Base-by-base conservation (phyloP, 2,329 filamentous ascomycete genomes). In the Phoma sp. region DNA sequence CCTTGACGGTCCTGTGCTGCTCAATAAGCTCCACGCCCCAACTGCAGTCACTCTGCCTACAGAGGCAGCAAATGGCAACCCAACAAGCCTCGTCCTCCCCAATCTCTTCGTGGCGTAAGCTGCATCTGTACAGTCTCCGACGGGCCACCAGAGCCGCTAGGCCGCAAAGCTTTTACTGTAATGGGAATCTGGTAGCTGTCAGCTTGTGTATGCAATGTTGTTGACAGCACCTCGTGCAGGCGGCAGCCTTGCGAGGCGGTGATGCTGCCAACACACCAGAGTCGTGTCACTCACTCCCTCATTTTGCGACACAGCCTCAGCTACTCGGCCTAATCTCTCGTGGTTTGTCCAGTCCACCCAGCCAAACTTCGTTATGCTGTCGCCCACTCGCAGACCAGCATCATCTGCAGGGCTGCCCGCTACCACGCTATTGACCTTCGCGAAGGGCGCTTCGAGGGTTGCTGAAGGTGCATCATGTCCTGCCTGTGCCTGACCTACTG, bases 1-100 rank as follows among this genome's bases (percentile, higher is more conserved):
- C 37, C 19, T 33, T 17, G 31, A 37, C 22, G 13, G 27, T 39
- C 15, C n/a, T 24, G 19, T 19, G 13, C 13, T 15, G 13, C 31
- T 19, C 25, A 21, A 6, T 13, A 17, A 38, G 19, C 36, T 22
- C 36, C 36, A 17, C 6, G 8, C 17, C 38, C 29, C 24, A 22
- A 31, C 17, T 35, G 8, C 38, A 40, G 27, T 43, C 19, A 29
- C 32, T 51, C 32, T 37, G 52, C 43, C 84, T 80, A 96, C 52
- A 96, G 64, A 24, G 91, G 92, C 63, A 96, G 78, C 61, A 98
- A 85, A 78, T 97, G 93, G 74, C 94, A 99, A 50, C 94, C 94
- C 67, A 99, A 79, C 74, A 96, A 79, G 12, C 94, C 95, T 74
- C 92, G 84, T 27, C 95, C 95, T 63, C 94, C 94, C 94, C 95